Evolutionary conservation across 2,329 filamentous ascomycete species (phyloP).

Genomic region (Microcyclospora tardicrescens): DNA sequence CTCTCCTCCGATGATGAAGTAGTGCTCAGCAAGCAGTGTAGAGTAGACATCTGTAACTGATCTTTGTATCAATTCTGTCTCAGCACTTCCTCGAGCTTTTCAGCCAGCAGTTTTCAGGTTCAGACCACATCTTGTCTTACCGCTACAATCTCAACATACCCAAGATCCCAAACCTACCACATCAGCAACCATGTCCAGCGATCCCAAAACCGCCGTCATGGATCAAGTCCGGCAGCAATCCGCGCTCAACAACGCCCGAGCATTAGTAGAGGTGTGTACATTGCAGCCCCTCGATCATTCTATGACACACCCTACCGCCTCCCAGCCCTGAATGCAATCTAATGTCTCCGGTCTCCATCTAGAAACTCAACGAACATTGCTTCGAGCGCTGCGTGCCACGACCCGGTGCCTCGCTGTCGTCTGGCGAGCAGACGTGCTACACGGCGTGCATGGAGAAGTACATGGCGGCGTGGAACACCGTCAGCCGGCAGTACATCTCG

Average conservation of each 20-base stretch:
- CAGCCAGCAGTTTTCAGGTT: too few relatives aligned
- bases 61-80: too few relatives aligned
- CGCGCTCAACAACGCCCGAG: constrained; percentile 38
- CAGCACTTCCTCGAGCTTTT: too few relatives aligned
- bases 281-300: not conserved
- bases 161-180: too few relatives aligned
- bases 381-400: constrained; percentile 43
- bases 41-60: too few relatives aligned
- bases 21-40: too few relatives aligned
- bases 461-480: constrained; percentile 41
- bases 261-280: constrained; percentile 34
- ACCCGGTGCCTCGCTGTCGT: constrained; percentile 37
- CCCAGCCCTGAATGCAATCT: not conserved
- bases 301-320: not conserved
- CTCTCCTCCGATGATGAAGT: too few relatives aligned
- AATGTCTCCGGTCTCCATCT: not conserved
- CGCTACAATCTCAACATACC: too few relatives aligned
- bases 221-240: constrained; percentile 41
- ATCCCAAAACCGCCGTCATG: constrained; percentile 37
- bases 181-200: constrained; percentile 5
- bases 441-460: constrained; percentile 44
- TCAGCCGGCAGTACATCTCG: constrained; percentile 36
- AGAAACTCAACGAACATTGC: constrained; percentile 46
- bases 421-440: constrained; percentile 37
- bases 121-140: too few relatives aligned